Evolutionary conservation across 2,329 filamentous ascomycete species (phyloP).

Genomic region (Pestalotiopsis fici): DNA sequence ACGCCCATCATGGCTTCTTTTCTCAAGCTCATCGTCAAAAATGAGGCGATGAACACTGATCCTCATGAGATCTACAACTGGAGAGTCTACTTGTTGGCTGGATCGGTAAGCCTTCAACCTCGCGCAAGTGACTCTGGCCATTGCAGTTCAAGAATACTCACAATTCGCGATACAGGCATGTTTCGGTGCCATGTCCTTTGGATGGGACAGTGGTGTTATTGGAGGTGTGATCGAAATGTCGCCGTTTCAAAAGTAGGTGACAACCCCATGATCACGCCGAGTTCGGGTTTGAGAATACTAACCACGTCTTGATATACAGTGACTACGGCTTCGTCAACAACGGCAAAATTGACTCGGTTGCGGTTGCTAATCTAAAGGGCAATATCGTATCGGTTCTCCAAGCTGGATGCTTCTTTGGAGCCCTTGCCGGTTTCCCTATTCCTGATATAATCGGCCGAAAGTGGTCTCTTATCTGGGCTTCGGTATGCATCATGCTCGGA

Average conservation of each 20-base stretch:
- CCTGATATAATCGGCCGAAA: conserved; percentile 57
- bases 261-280: not conserved
- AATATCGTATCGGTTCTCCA: conserved; percentile 65
- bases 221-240: conserved; percentile 64
- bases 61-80: conserved; percentile 71
- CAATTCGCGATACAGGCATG: conserved; percentile 30
- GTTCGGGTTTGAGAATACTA: not conserved
- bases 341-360: conserved; percentile 34
- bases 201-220: conserved; percentile 64
- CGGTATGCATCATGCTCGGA: conserved; percentile 56
- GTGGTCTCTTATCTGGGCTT: conserved; percentile 52
- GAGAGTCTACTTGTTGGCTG: conserved; percentile 66
- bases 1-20: conserved; percentile 21
- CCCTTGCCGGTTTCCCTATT: conserved; percentile 48
- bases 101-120: conserved; percentile 42
- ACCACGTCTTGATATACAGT: conserved; percentile 30
- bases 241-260: conserved; percentile 53
- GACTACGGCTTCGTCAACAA: conserved; percentile 49
- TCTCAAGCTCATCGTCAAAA: conserved; percentile 40
- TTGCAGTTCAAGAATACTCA: not conserved
- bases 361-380: conserved; percentile 56
- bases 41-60: conserved; percentile 66
- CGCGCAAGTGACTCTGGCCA: not conserved
- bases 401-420: conserved; percentile 40
- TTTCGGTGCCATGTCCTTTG: conserved; percentile 59